Conservation (phyloP, 176 grass and related monocot species). For the Hyparrhenia diplandra region DNA sequence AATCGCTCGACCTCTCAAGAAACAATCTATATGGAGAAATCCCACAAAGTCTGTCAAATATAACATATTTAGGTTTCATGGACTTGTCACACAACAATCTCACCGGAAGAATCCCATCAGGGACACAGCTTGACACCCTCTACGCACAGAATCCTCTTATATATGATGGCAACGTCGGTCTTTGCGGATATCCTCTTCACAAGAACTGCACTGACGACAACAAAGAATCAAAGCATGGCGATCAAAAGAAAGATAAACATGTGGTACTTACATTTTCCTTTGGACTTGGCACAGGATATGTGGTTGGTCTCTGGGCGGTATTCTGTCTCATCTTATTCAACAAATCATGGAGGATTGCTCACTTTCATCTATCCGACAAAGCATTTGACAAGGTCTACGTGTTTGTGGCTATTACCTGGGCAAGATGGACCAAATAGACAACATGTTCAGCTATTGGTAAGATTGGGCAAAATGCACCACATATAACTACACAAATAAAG, state of each 20-base stretch:
- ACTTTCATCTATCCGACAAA: too few species aligned
- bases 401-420: too few species aligned
- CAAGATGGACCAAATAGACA: too few species aligned
- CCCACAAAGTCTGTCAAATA: background rate
- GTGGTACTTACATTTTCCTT: background rate
- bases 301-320: conserved; percentile 11
- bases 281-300: background rate
- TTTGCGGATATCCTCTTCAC: conserved; percentile 19
- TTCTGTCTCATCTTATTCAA: too few species aligned
- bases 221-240: too few species aligned
- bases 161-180: conserved; percentile 22
- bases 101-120: background rate
- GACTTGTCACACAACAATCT: background rate
- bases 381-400: too few species aligned
- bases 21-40: background rate
- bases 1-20: background rate
- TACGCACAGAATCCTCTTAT: background rate
- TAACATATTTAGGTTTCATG: background rate
- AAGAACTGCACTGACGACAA: background rate
- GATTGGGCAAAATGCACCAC: background rate
- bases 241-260: background rate
- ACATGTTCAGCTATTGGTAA: too few species aligned
- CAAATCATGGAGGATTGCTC: too few species aligned
- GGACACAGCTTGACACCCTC: background rate
- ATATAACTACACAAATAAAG: too few species aligned